These are phyloP conservation scores for Ceratocystiopsis sp. DNA, from an alignment of 2,329 filamentous ascomycete species.

Conservation along the genomic window DNA sequence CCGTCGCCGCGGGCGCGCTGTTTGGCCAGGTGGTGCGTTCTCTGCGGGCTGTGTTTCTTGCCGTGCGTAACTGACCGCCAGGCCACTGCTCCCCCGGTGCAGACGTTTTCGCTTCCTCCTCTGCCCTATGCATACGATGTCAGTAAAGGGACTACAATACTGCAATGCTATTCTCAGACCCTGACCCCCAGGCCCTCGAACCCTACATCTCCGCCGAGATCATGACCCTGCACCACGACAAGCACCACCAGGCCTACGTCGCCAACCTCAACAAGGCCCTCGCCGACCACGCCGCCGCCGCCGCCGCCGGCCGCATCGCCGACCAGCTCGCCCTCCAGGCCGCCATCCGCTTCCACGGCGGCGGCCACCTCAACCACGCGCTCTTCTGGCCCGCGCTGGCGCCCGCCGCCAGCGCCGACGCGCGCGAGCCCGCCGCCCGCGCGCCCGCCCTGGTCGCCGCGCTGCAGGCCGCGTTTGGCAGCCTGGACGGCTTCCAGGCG, in stretches of 20 bases:
- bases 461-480: constrained; percentile 49
- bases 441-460: constrained; percentile 30
- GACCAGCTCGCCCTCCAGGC: constrained; percentile 44
- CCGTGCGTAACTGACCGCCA: not conserved
- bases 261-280: constrained; percentile 69
- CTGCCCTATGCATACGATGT: constrained; percentile 18
- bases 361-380: constrained; percentile 49
- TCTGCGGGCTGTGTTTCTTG: not conserved
- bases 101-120: constrained; percentile 12
- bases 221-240: constrained; percentile 90
- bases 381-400: constrained; percentile 56
- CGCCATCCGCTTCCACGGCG: constrained; percentile 50
- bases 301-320: constrained; percentile 34
- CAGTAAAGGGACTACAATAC: too few species aligned
- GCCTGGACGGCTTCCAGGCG: constrained; percentile 47
- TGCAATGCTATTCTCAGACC: too few species aligned
- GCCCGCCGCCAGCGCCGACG: constrained; percentile 39
- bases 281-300: constrained; percentile 48
- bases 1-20: not conserved
- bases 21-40: constrained; percentile 4
- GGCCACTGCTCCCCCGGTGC: not conserved
- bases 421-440: constrained; percentile 33
- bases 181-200: constrained; percentile 34
- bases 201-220: constrained; percentile 63
- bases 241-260: constrained; percentile 89